These are phyloP conservation scores for Fragaria ananassa DNA, from an alignment of 306 rosid species.

Conservation along the genomic window DNA sequence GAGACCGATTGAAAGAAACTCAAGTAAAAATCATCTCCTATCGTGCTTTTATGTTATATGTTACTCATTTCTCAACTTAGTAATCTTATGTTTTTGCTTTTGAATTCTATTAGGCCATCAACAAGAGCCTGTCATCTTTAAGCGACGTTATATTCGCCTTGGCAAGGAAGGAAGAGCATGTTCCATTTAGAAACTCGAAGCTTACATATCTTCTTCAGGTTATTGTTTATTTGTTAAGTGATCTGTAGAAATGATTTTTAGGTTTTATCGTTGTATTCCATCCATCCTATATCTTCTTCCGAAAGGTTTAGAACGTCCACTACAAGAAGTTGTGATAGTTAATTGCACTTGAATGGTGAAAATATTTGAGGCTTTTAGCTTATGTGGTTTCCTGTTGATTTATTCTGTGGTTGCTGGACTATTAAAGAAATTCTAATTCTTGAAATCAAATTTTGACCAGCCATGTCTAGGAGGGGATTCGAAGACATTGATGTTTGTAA, in stretches of 20 bases:
- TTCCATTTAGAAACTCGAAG: conserved; percentile 93
- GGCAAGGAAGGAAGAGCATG: conserved; percentile 93
- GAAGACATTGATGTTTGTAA: conserved; percentile 90
- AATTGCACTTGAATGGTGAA: background rate
- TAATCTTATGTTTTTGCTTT: background rate
- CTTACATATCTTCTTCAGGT: conserved; percentile 99
- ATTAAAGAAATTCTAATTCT: conserved; percentile 22
- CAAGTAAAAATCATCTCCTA: conserved; percentile 47
- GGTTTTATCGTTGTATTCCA: background rate
- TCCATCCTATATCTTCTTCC: background rate
- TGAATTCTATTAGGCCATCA: conserved; percentile 60
- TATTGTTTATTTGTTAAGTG: conserved; percentile 23
- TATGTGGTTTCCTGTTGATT: background rate
- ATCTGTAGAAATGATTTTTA: background rate
- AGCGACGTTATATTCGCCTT: conserved; percentile 92
- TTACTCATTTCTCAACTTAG: conserved; percentile 14
- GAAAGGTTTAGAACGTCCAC: no score
- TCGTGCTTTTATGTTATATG: conserved; percentile 1
- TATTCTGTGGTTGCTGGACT: background rate
- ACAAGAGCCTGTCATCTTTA: conserved; percentile 79
- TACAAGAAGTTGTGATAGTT: background rate
- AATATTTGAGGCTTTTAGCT: background rate
- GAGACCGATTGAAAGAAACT: conserved; percentile 94
- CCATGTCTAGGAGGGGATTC: conserved; percentile 97
- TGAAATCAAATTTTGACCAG: conserved; percentile 42